Evolutionary conservation across 2,329 filamentous ascomycete species (phyloP).

Genomic region (Microcyclospora tardicrescens): DNA sequence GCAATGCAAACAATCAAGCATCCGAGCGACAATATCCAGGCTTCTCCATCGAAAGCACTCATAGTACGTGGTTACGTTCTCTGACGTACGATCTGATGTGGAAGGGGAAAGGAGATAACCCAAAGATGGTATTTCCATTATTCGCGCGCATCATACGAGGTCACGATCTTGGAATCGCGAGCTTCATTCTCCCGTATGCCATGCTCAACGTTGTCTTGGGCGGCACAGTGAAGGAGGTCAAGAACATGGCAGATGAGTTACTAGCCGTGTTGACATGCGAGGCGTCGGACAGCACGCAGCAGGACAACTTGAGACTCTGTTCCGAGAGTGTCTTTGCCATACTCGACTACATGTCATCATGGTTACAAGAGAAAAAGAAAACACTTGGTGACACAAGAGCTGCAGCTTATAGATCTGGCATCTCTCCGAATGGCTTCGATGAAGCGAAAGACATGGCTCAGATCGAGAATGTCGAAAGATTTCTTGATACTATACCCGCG

Average conservation of each 20-base stretch:
- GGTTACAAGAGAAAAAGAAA: conserved; percentile 68
- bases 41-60: conserved; percentile 54
- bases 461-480: conserved; percentile 54
- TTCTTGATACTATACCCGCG: conserved; percentile 57
- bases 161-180: conserved; percentile 73
- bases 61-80: conserved; percentile 67
- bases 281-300: conserved; percentile 42
- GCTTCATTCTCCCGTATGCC: conserved; percentile 79
- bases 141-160: conserved; percentile 70
- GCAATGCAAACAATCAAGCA: conserved; percentile 15
- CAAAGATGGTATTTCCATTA: conserved; percentile 65
- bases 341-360: conserved; percentile 81
- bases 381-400: conserved; percentile 26
- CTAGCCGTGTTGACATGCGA: conserved; percentile 57
- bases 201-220: conserved; percentile 72
- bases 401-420: conserved; percentile 32
- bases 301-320: conserved; percentile 68
- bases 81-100: conserved; percentile 74
- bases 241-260: conserved; percentile 60
- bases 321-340: conserved; percentile 88
- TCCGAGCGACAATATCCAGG: conserved; percentile 53
- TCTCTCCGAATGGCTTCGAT: conserved; percentile 34
- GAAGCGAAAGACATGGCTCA: conserved; percentile 40
- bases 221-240: conserved; percentile 49
- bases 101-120: conserved; percentile 61